Conservation (phyloP, 139 green algal species). For the Trebouxia sp. region DNA sequence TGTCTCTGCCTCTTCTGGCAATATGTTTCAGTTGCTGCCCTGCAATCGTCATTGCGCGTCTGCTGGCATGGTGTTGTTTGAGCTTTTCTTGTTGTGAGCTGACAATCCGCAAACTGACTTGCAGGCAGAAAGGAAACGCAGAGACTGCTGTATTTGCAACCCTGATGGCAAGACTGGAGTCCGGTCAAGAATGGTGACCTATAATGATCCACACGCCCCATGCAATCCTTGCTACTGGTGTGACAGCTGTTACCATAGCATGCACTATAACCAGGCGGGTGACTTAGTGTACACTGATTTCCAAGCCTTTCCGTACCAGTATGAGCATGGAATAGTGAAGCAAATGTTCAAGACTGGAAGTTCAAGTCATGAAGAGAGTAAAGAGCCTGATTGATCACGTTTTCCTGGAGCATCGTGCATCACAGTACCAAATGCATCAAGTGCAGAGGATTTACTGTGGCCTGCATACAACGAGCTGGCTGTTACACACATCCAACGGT, state of each 20-base stretch:
- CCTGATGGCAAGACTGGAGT: not conserved
- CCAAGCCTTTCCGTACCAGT: constrained; percentile 44
- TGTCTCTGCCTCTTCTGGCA: no score
- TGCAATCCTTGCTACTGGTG: constrained; percentile 66
- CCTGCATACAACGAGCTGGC: no score
- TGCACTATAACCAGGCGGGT: constrained; percentile 55
- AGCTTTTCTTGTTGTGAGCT: no score
- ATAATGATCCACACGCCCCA: constrained; percentile 58
- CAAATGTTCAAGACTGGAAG: not conserved
- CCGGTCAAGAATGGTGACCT: constrained; percentile 49
- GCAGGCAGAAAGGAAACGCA: constrained; percentile 17
- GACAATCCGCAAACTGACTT: no score
- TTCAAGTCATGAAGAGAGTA: not conserved
- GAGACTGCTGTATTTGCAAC: constrained; percentile 57
- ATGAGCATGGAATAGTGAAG: not conserved
- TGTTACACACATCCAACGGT: no score
- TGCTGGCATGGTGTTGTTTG: no score
- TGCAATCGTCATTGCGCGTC: not conserved
- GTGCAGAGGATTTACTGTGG: no score
- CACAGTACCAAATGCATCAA: no score
- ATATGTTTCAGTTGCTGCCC: no score
- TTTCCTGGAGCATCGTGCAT: no score
- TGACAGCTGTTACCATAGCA: constrained; percentile 48
- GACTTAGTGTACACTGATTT: constrained; percentile 36
- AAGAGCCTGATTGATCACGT: not conserved